A percentile compares a stretch with the other conserved stretches of the same genome.
phyloP scores from a whole-genome alignment of 768 basidiomycete genomes.

The Lactarius hengduanensis region DNA sequence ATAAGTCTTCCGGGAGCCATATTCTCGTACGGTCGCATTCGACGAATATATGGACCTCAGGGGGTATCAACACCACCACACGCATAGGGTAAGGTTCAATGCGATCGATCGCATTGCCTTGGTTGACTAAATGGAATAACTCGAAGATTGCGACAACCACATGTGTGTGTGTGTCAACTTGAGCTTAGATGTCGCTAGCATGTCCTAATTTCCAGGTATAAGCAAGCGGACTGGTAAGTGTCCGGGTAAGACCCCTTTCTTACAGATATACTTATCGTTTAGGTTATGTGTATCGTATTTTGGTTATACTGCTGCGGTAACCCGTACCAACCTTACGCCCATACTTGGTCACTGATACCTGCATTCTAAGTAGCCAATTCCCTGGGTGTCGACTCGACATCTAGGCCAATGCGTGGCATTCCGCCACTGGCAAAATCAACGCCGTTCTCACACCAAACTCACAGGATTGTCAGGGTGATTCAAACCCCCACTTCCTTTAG shows the following conservation, averaged over 20 bases:
- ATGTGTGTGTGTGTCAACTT: background rate
- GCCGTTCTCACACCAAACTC: background rate
- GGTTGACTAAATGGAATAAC: background rate
- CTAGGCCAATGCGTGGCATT: no score
- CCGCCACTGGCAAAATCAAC: background rate
- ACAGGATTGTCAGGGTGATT: background rate
- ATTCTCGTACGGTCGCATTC: background rate
- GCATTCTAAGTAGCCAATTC: background rate
- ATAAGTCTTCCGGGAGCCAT: background rate
- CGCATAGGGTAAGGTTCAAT: background rate
- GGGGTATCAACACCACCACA: background rate
- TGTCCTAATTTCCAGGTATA: background rate
- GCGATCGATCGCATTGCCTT: background rate
- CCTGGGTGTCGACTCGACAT: constrained; percentile 2
- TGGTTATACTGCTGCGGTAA: background rate
- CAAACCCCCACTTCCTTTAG: background rate
- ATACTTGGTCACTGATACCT: background rate
- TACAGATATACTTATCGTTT: background rate
- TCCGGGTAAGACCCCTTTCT: background rate
- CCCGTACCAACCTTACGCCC: constrained; percentile 1
- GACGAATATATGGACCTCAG: background rate
- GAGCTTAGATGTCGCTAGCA: background rate
- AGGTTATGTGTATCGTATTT: background rate
- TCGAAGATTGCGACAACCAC: background rate
- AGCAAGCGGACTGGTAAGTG: background rate